Percentiles rank a stretch among this genome's conserved stretches.
phyloP scores from a whole-genome alignment of 1,139 yeast genomes.

The Arxiozyma slooffiae region DNA sequence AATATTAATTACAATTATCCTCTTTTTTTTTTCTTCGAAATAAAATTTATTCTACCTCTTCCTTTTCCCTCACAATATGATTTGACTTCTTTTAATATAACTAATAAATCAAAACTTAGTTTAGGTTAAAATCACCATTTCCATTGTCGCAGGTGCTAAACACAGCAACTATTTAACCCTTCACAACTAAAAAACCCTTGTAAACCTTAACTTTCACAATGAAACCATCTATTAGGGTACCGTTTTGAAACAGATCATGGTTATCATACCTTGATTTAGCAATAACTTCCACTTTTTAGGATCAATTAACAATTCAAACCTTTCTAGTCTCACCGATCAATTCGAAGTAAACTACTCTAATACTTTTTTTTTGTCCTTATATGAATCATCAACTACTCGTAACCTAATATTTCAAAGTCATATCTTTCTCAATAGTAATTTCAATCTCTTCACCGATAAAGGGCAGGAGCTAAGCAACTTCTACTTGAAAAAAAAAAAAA shows the following conservation, averaged over 20 bases:
- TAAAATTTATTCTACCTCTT: not conserved
- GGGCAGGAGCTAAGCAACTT: slow-evolving; percentile 78
- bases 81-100: slow-evolving; percentile 27
- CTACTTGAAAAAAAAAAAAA: slow-evolving; percentile 89
- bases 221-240: slow-evolving; percentile 99
- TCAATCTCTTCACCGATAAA: slow-evolving; percentile 78
- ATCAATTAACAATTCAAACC: slow-evolving; percentile 81
- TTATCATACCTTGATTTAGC: slow-evolving; percentile 86
- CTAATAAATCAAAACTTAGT: slow-evolving; percentile 68
- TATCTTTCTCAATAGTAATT: slow-evolving; percentile 90
- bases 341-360: slow-evolving; percentile 94
- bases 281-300: slow-evolving; percentile 72
- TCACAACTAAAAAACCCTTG: slow-evolving; percentile 78
- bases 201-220: slow-evolving; percentile 89
- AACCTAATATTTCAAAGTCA: slow-evolving; percentile 82
- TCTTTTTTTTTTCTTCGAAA: too few relatives aligned
- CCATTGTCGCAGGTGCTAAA: slow-evolving; percentile 99
- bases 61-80: not conserved
- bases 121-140: slow-evolving; percentile 94
- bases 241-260: slow-evolving; percentile 81
- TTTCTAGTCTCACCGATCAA: slow-evolving; percentile 97
- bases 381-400: slow-evolving; percentile 85
- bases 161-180: slow-evolving; percentile 93
- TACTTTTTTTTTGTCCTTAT: slow-evolving; percentile 76
- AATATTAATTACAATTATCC: too few relatives aligned